A percentile compares a stretch with the other conserved stretches of the same genome.
phyloP scores from a whole-genome alignment of 2,329 filamentous ascomycete species.

The Alternaria viburni region DNA sequence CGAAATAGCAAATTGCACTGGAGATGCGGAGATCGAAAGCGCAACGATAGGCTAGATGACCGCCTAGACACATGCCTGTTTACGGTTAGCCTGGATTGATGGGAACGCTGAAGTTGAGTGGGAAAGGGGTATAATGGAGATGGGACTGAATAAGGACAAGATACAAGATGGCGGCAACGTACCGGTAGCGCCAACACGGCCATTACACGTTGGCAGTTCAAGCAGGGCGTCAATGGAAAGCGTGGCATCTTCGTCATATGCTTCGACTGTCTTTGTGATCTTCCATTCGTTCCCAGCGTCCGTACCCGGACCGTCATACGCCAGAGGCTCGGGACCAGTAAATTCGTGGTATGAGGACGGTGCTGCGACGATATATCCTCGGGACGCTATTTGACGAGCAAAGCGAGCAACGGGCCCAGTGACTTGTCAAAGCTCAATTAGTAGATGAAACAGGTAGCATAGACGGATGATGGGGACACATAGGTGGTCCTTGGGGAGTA shows the following conservation, averaged over 20 bases:
- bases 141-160: neutral
- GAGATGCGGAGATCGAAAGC: conserved; percentile 78
- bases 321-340: conserved; percentile 79
- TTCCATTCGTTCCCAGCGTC: conserved; percentile 89
- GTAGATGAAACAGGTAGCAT: neutral
- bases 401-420: conserved; percentile 90
- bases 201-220: conserved; percentile 65
- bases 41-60: conserved; percentile 78
- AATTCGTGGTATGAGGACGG: conserved; percentile 95
- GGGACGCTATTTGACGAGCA: conserved; percentile 86
- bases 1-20: conserved; percentile 86
- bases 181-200: conserved; percentile 62
- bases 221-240: conserved; percentile 52
- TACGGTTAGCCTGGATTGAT: neutral
- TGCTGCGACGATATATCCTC: conserved; percentile 91
- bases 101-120: neutral
- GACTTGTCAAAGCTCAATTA: conserved; percentile 54
- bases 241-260: conserved; percentile 72
- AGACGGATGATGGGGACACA: neutral
- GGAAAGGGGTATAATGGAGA: no score
- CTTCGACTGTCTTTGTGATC: conserved; percentile 79
- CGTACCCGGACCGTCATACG: conserved; percentile 87
- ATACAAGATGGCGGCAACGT: neutral
- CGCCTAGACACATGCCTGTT: conserved; percentile 81
- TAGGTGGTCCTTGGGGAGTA: neutral